Evolutionary conservation across 345 rosid genomes (phyloP), one percentile per base, ranked within the genome.

Genomic region (Salix purpurea): DNA sequence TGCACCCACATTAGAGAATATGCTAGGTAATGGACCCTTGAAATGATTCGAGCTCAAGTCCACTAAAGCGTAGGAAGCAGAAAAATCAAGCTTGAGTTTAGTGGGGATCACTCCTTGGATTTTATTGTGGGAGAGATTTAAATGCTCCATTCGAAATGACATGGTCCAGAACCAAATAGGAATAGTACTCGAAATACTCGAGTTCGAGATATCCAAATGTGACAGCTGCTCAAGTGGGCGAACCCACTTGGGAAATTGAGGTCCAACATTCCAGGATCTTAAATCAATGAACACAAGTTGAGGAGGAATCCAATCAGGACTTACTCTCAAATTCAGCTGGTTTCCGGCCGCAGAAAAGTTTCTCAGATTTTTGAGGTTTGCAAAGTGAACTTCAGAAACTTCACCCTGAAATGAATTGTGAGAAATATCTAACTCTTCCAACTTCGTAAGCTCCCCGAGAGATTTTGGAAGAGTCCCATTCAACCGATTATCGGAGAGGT

Each of bases 311-410:
- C 74, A 71, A 21, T 71, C 42, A 8, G 44, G 36, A 71, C 44
- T 32, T 16, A 54, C 74, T 71, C 30, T 54, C 74, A 71, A 54
- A 19, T 30, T 50, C 65, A 71, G 52, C 6, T 19, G 26, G n/a
- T 71, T 71, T 24, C 9, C 4, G 5, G 74, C 30, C 1, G 50
- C 75, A 36, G n/a, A 30, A 34, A 72, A 56, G 12, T 4, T 7
- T 36, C 52, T 37, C 68, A 78, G 75, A 10, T 24, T 84, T 2
- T 82, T 62, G 50, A 84, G 73, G 44, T 84, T 83, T 1, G 67
- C 71, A 16, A 83, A 77, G 66, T 77, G 86, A 34, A 39, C 52
- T 36, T 80, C 84, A 12, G 72, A 70, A 16, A 75, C 80, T 10
- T 58, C 56, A 66, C 86, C 86, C 14, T 80, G 5, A 9, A 80